These are phyloP conservation scores for Tilletia indica DNA, from an alignment of 1,284 basidiomycete genomes.

Conservation along the genomic window DNA sequence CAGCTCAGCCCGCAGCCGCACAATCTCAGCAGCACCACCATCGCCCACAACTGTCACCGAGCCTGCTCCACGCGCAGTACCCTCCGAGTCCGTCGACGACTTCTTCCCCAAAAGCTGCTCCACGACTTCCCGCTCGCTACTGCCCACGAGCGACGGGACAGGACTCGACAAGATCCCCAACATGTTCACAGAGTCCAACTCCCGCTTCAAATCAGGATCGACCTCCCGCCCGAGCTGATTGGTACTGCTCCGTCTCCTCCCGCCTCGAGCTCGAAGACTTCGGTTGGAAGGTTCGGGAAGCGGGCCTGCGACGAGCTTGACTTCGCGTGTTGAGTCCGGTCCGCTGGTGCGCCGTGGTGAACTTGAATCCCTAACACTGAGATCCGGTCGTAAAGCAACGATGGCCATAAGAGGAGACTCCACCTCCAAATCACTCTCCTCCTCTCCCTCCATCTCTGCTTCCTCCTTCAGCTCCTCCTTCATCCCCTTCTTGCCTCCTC, in stretches of 20 bases:
- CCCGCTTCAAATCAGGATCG: neutral
- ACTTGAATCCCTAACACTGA: no score
- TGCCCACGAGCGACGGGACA: neutral
- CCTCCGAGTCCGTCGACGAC: slow-evolving; percentile 5
- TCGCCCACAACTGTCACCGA: no score
- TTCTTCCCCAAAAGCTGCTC: neutral
- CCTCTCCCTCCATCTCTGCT: neutral
- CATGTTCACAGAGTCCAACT: neutral
- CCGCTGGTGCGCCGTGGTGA: no score
- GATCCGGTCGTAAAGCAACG: neutral
- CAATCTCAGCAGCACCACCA: no score
- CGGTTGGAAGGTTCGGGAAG: neutral
- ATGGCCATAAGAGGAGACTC: slow-evolving; percentile 14
- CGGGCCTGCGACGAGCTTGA: neutral
- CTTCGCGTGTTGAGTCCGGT: neutral
- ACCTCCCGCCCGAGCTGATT: neutral
- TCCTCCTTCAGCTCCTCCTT: neutral
- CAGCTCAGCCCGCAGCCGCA: neutral
- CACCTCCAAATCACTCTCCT: slow-evolving; percentile 9
- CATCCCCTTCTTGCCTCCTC: neutral
- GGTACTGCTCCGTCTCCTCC: neutral
- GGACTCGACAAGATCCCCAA: neutral
- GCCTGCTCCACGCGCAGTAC: slow-evolving; percentile 11
- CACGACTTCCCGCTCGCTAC: no score
- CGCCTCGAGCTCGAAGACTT: neutral